phyloP scores from a whole-genome alignment of 306 rosid species.

The Vigna angularis region DNA sequence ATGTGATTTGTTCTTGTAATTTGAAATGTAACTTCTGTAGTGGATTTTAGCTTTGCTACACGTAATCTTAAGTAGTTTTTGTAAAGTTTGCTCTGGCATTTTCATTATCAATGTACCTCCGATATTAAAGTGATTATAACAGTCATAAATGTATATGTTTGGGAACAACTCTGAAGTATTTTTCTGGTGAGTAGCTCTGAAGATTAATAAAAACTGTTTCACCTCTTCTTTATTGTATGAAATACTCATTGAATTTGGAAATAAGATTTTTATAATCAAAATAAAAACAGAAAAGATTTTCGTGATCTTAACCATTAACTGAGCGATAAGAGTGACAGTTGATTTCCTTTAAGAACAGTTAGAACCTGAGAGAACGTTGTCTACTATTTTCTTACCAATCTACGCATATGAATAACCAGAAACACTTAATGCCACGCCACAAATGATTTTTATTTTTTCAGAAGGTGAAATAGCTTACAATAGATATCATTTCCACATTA shows the following conservation, averaged over 20 bases:
- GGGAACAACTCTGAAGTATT: neutral
- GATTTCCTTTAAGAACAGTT: neutral
- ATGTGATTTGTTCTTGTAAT: constrained; percentile 16
- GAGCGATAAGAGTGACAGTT: neutral
- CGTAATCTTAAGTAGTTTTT: constrained; percentile 1
- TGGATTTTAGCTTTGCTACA: constrained; percentile 13
- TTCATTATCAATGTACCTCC: neutral
- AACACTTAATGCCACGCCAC: neutral
- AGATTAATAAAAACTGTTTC: neutral
- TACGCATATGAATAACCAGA: neutral
- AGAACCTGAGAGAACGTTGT: neutral
- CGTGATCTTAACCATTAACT: neutral
- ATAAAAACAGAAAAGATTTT: neutral
- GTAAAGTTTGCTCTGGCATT: neutral
- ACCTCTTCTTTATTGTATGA: neutral
- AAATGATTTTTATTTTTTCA: neutral
- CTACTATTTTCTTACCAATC: neutral
- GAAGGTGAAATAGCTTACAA: neutral
- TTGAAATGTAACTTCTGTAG: constrained; percentile 27
- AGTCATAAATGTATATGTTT: neutral
- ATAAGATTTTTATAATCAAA: neutral
- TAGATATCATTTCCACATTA: constrained; percentile 17
- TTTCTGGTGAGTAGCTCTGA: neutral
- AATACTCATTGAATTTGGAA: neutral
- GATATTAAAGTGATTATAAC: neutral